Evolutionary conservation across 2,329 filamentous ascomycete genomes (phyloP).

Genomic region (Phyllosticta citriasiana): DNA sequence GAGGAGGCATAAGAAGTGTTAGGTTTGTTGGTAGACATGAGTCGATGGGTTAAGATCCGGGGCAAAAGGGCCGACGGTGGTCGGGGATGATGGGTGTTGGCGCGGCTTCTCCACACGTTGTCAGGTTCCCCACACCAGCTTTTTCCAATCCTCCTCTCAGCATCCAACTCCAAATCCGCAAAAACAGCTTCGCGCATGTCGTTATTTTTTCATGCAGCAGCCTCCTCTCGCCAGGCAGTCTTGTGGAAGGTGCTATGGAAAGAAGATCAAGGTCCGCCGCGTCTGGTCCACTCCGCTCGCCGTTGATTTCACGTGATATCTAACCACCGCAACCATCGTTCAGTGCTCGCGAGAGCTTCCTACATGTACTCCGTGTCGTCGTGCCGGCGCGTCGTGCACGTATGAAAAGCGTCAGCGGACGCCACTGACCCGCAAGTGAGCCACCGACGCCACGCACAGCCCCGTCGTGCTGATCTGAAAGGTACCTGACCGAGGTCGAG

Average conservation of each 20-base stretch:
- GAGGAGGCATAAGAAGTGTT: not conserved
- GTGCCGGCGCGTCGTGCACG: not conserved
- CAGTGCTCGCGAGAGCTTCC: slow-evolving; percentile 3
- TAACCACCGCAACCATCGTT: not conserved
- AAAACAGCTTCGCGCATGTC: not conserved
- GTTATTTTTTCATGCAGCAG: slow-evolving; percentile 1
- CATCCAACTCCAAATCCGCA: not conserved
- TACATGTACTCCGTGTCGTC: not conserved
- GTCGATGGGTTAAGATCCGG: not conserved
- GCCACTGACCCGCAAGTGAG: slow-evolving; percentile 2
- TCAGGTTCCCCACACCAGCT: not conserved
- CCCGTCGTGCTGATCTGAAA: not conserved
- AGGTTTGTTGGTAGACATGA: not conserved
- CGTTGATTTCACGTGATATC: not conserved
- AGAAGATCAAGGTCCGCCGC: slow-evolving; percentile 3
- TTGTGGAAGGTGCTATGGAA: slow-evolving; percentile 3
- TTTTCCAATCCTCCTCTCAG: not conserved
- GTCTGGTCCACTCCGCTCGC: not conserved
- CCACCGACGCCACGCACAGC: not conserved
- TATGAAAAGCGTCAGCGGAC: slow-evolving; percentile 1
- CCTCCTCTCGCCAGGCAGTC: not conserved
- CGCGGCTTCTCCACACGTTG: not conserved
- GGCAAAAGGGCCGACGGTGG: not conserved
- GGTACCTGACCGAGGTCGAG: slow-evolving; percentile 7
- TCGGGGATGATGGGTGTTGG: not conserved